Evolutionary conservation across 148 eudicot species (phyloP), one percentile per base, ranked within the genome.

Genomic region (Chenopodium berlandieri): DNA sequence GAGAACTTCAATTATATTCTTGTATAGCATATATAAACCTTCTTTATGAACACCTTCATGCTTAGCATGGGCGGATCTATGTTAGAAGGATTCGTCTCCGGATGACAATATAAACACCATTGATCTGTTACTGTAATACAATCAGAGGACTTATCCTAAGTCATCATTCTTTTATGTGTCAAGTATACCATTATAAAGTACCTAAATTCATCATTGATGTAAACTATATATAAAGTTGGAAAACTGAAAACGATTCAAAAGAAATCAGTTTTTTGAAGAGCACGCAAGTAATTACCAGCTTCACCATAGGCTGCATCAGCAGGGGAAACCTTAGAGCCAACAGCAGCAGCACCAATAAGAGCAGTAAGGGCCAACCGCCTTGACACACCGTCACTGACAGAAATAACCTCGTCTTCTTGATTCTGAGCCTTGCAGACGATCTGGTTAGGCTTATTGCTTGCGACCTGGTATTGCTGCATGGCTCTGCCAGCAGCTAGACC

Each of bases 221-320:
- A 40, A 34, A 32, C 20, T 17, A 32, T 34, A 34, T 31, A 3
- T 7, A 2, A 2, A 16, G 34, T 32, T 4, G 16, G 46, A 69
- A 32, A 69, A 69, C 71, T 4, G 19, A 16, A 31, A 69, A 50
- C 46, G 71, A 47, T 70, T 6, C 1, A 22, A 52, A 10, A 44
- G 34, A 30, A 56, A 50, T 50, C 16, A 50, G 54, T 56, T 3
- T 56, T 52, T 14, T 56, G 20, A 1, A 13, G 46, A 17, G 4
- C 44, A 40, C 44, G 0, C 7, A 40, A 40, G 44, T 40, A n/a
- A 47, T 19, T 90, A 96, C 99, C 99, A 44, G 99, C 86, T 90
- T 94, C 98, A n/a, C 99, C 99, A 78, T 95, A 95, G 65, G 96
- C 98, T 23, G 98, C 98, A 66, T 91, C 95, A 50, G 97, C 98